phyloP scores from a whole-genome alignment of 805 yeast genomes.

The Clavispora phyllophila region DNA sequence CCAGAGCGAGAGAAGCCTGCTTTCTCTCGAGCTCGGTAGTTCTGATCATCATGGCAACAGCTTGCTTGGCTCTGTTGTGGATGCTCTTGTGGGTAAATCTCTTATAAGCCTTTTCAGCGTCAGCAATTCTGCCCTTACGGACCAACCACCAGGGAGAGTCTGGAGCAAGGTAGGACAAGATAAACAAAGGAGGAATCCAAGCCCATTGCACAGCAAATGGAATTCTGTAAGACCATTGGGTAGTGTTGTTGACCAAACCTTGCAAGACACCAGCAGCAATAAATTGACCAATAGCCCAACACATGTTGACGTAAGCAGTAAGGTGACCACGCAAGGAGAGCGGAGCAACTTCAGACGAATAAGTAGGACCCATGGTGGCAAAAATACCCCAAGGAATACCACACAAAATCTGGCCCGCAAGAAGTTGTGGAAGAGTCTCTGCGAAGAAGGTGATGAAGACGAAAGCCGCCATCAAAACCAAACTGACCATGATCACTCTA shows the following conservation, averaged over 20 bases:
- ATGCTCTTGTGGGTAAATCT: slow-evolving; percentile 10
- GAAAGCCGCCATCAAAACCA: slow-evolving; percentile 28
- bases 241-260: slow-evolving; percentile 22
- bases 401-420: slow-evolving; percentile 39
- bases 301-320: slow-evolving; percentile 45
- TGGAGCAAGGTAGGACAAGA: slow-evolving; percentile 44
- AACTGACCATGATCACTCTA: slow-evolving; percentile 25
- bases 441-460: slow-evolving; percentile 47
- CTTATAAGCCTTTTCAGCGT: slow-evolving; percentile 35
- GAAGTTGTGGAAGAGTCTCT: slow-evolving; percentile 30
- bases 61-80: slow-evolving; percentile 14
- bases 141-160: slow-evolving; percentile 58
- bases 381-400: slow-evolving; percentile 56
- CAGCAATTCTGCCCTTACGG: slow-evolving; percentile 33
- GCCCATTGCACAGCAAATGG: slow-evolving; percentile 61
- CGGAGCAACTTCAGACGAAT: slow-evolving; percentile 58
- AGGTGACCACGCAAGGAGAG: slow-evolving; percentile 44
- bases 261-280: slow-evolving; percentile 48
- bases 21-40: slow-evolving; percentile 24
- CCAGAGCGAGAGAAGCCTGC: slow-evolving; percentile 24
- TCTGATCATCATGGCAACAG: slow-evolving; percentile 23
- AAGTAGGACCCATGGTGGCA: slow-evolving; percentile 46
- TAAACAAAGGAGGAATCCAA: slow-evolving; percentile 48
- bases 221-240: slow-evolving; percentile 40
- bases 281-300: slow-evolving; percentile 57